Evolutionary conservation across 2,329 filamentous ascomycete genomes (phyloP), one percentile per base, ranked within the genome.

Genomic region (Colletotrichum somersetense): DNA sequence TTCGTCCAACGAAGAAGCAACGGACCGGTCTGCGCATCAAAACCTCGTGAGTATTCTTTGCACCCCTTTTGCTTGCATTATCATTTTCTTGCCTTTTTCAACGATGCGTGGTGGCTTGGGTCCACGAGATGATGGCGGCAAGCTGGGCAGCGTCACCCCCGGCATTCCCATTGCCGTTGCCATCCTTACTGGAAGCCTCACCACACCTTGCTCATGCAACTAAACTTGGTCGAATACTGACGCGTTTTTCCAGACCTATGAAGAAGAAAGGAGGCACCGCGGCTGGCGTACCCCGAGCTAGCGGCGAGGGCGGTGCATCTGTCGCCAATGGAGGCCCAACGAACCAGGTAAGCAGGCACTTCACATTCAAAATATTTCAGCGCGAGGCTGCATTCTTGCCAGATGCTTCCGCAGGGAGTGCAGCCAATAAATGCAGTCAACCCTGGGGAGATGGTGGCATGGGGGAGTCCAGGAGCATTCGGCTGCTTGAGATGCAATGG

Each of bases 181-280:
- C 70, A 70, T 64, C 64, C 61, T 71, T 6, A 16, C 57, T 73
- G 71, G 63, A 66, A 75, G 23, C 42, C 18, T 66, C 62, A 50
- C 66, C 52, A n/a, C 14, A 38, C 38, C n/a, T 52, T 46, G n/a
- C 30, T 35, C 20, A 3, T 30, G 38, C 26, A 40, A 16, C 55
- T 48, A 23, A 48, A 18, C n/a, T 35, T 58, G 35, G 26, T 56
- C 12, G 44, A 26, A 30, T 35, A 58, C 69, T 71, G 23, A 72
- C 40, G 20, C 23, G n/a, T 38, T 38, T 73, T 50, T 75, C 61
- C 79, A 95, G 93, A 75, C 93, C 93, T 56, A 87, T 92, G 81
- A 95, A 95, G 85, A 94, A 92, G 84, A 92, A 91, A 81, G 86
- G 87, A 73, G 89, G 90, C 76, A 89, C 89, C 75, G 88, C 90